Base-by-base conservation (phyloP, 148 eudicot genomes). In the Fagopyrum homotropicum region DNA sequence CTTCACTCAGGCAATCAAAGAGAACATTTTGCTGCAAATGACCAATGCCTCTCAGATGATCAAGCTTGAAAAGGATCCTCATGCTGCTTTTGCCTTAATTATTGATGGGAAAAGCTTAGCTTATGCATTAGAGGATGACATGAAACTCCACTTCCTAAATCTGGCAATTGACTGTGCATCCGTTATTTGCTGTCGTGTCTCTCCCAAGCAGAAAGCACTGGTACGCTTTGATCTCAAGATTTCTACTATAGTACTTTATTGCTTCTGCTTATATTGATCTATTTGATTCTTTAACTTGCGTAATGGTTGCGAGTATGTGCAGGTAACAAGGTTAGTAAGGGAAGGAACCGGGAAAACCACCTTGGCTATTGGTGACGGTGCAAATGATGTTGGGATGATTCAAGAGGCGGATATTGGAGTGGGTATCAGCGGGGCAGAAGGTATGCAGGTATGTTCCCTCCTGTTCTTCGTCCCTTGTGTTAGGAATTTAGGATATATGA, bases 321-420 rank as follows among this genome's bases (percentile, higher is more conserved):
- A 95, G 98, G 97, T 95, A 57, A 95, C 98, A 10, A 85, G 96
- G 82, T 82, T 95, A 75, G 98, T 95, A 29, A 92, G 89, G 86
- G 93, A 92, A 83, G 98, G 98, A 85, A 95, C 96, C n/a, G 96
- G 97, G 50, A 95, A 86, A 85, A 92, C 82, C n/a, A 95, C 98
- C 9, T 88, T 95, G 80, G 97, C 93, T 52, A 89, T 95, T 73
- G 98, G 98, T 55, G 98, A 95, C 79, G 98, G 98, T 74, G 98
- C 98, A 63, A 95, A 95, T 88, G 98, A 95, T 83, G 98, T 92
- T 66, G 98, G 98, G 45, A 95, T 95, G 98, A 92, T 95, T 84
- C 97, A 95, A 85, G 98, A 89, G 86, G 98, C 98, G 14, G 98
- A 95, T 81, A 92, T 95, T 72, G 98, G 98, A 61, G 91, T 95